Evolutionary conservation across 192 early-diverging fungal genomes (phyloP).

Genomic region (Chytriomyces sp.): DNA sequence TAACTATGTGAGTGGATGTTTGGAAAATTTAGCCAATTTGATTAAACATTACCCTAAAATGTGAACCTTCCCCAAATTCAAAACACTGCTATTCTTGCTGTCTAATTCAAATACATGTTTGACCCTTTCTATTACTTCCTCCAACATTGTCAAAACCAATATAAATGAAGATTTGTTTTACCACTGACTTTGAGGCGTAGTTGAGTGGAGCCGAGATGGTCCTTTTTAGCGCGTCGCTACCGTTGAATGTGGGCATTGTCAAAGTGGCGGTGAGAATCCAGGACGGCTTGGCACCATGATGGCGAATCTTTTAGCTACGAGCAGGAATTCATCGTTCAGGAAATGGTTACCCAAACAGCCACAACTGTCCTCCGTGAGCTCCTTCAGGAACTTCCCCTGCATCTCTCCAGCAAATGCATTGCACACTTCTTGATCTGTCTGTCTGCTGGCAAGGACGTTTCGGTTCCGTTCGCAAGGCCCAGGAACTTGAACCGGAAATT

Average conservation of each 20-base stretch:
- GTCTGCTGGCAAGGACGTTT: slow-evolving; percentile 53
- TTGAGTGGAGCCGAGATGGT: too few species aligned
- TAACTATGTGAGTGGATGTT: neutral
- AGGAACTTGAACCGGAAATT: slow-evolving; percentile 16
- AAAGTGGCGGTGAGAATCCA: slow-evolving; percentile 14
- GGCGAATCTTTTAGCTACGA: slow-evolving; percentile 10
- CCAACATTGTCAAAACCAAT: slow-evolving; percentile 48
- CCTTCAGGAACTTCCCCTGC: slow-evolving; percentile 57
- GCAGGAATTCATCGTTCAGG: slow-evolving; percentile 70
- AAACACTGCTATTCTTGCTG: slow-evolving; percentile 56
- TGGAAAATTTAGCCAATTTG: slow-evolving; percentile 15
- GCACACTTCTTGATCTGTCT: slow-evolving; percentile 84
- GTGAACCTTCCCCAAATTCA: slow-evolving; percentile 32
- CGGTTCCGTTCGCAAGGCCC: neutral
- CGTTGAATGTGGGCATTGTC: neutral
- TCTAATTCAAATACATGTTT: slow-evolving; percentile 43
- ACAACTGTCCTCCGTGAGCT: slow-evolving; percentile 81
- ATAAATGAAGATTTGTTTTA: too few species aligned
- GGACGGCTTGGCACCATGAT: neutral
- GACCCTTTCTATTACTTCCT: slow-evolving; percentile 42
- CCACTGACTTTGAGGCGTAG: too few species aligned
- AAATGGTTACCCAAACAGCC: slow-evolving; percentile 83
- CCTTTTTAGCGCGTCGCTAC: neutral
- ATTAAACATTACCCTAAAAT: slow-evolving; percentile 30
- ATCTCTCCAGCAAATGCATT: slow-evolving; percentile 63